These are phyloP conservation scores for Cajanus cajan DNA, from an alignment of 306 rosid species.

Conservation along the genomic window DNA sequence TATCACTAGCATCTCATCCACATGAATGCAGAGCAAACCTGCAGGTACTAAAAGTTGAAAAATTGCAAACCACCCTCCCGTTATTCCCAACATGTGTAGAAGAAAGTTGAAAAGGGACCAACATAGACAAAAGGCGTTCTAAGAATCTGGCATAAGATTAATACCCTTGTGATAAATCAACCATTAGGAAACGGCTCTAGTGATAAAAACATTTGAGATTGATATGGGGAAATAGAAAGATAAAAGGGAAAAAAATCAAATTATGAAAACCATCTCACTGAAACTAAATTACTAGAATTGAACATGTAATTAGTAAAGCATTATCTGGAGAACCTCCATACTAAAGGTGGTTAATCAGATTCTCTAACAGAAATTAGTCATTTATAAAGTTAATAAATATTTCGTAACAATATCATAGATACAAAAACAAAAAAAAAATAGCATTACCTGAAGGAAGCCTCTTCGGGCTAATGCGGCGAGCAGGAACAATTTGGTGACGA, in stretches of 20 bases:
- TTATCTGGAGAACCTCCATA: background rate
- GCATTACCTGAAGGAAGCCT: conserved; percentile 53
- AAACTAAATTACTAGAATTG: background rate
- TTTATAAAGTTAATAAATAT: too few relatives aligned
- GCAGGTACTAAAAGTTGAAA: background rate
- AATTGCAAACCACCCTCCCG: background rate
- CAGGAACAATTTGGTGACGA: conserved; percentile 51
- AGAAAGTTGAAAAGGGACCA: background rate
- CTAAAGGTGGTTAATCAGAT: too few relatives aligned
- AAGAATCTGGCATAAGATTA: background rate
- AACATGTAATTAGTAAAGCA: background rate
- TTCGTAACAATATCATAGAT: too few relatives aligned
- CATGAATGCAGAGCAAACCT: conserved; percentile 5
- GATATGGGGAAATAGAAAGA: background rate
- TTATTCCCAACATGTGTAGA: background rate
- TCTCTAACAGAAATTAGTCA: too few relatives aligned
- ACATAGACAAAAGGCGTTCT: background rate
- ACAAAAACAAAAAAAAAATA: too few relatives aligned
- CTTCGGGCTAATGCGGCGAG: conserved; percentile 52
- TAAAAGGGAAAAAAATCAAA: background rate
- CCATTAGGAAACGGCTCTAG: background rate
- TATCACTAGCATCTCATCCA: background rate
- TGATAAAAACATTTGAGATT: background rate
- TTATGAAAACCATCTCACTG: background rate
- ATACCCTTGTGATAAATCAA: background rate